Percentiles rank a stretch among this genome's conserved stretches.
Conservation (phyloP, 345 rosid species). For the Adansonia digitata region DNA sequence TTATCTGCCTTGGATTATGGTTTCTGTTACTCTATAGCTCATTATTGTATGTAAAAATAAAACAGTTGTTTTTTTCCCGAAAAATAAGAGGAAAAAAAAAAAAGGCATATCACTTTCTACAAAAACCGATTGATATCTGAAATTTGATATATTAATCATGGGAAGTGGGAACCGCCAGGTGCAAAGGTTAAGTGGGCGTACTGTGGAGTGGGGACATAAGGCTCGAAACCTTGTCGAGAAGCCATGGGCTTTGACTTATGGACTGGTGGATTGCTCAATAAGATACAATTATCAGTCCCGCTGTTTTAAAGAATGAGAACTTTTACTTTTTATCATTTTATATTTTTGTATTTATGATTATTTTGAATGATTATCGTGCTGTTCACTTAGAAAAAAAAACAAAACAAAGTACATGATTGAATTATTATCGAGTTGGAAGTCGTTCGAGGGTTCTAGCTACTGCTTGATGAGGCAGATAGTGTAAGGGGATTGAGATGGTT, state of each 20-base stretch:
- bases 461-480: too few relatives aligned
- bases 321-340: background rate
- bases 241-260: background rate
- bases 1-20: background rate
- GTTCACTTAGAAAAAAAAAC: background rate
- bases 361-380: too few relatives aligned
- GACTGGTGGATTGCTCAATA: background rate
- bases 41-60: background rate
- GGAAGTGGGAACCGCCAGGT: background rate
- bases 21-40: background rate
- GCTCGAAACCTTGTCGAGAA: background rate
- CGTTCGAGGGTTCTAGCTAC: too few relatives aligned
- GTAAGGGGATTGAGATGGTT: background rate
- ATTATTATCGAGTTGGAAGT: too few relatives aligned
- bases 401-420: background rate
- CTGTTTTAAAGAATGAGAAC: background rate
- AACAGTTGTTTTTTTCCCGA: background rate
- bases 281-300: background rate
- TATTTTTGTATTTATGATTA: background rate
- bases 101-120: background rate
- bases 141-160: background rate
- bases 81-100: background rate
- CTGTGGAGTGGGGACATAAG: background rate
- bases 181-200: background rate
- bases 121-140: background rate